Base-by-base conservation (phyloP, 495 filamentous ascomycete species). In the Penicillium psychrofluorescens region DNA sequence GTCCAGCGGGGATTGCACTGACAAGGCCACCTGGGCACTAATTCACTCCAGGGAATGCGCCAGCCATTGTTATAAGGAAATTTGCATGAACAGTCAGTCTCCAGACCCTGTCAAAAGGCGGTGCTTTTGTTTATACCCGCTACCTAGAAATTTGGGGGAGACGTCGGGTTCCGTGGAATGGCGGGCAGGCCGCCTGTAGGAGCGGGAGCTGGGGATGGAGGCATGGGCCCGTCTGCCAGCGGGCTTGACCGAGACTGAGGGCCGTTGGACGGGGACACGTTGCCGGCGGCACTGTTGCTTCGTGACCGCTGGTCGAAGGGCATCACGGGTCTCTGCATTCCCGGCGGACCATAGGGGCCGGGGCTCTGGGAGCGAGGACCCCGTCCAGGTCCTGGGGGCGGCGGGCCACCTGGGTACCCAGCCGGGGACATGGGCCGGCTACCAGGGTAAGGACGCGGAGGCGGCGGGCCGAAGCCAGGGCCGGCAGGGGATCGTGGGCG, bases 201-300 rank as follows among this genome's bases (percentile, higher is more conserved):
- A 8, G 60, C 53, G 12, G 67, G 64, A 11, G 53, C 68, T n/a
- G 63, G 61, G 31, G 51, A 65, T 22, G 61, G 54, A 4, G 63
- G 53, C 22, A 22, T 22, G 22, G 22, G 22, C 22, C 22, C 22
- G n/a, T 56, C 61, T 12, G 66, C 59, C 32, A 73, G 44, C 28
- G 78, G 79, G 59, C 83, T 86, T 7, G 76, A 74, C 29, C 78
- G 77, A 1, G 77, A 72, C 37, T 78, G 76, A 38, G 63, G 74
- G 35, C 66, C 62, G 11, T 71, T 68, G 14, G 58, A 67, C 29
- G 53, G 63, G 15, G 67, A 49, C 11, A 71, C 58, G 32, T 70
- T 70, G 14, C 73, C 67, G 7, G 74, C 67, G 7, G 74, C 70
- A 39, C 73, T 76, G 55, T 74, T 79, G 48, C 72, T 74, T 38